phyloP scores from a whole-genome alignment of 805 yeast species.

The Ogataea allantospora region DNA sequence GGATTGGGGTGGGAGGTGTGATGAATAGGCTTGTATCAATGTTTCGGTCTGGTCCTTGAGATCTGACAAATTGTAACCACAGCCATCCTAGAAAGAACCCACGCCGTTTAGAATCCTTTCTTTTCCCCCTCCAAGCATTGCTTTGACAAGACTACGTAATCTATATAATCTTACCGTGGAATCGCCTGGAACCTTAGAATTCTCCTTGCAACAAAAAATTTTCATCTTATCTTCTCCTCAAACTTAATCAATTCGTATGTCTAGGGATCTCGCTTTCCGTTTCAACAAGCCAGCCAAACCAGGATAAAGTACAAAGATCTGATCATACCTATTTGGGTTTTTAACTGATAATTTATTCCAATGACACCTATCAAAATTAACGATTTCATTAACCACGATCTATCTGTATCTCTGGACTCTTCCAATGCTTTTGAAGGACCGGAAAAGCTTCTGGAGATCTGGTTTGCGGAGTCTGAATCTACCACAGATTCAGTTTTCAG shows the following conservation, averaged over 20 bases:
- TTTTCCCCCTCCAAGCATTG: too few relatives aligned
- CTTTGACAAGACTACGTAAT: too few relatives aligned
- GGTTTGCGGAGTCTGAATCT: conserved; percentile 61
- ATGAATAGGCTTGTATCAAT: neutral
- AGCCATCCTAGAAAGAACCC: too few relatives aligned
- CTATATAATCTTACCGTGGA: too few relatives aligned
- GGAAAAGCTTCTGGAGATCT: conserved; percentile 85
- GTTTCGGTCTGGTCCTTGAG: too few relatives aligned
- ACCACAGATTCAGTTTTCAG: conserved; percentile 22
- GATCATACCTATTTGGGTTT: conserved; percentile 23
- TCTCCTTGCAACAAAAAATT: conserved; percentile 4
- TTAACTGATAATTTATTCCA: neutral
- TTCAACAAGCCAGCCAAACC: conserved; percentile 36
- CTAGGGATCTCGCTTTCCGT: conserved; percentile 31
- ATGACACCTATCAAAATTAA: conserved; percentile 12
- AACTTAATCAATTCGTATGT: conserved; percentile 19
- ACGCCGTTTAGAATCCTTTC: too few relatives aligned
- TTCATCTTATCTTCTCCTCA: conserved; percentile 4
- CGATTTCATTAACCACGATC: conserved; percentile 66
- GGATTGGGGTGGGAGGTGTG: conserved; percentile 11
- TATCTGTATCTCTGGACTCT: conserved; percentile 79
- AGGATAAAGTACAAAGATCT: conserved; percentile 26
- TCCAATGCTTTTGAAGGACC: conserved; percentile 96
- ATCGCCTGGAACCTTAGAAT: too few relatives aligned
- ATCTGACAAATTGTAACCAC: too few relatives aligned